A percentile compares a stretch with the other conserved stretches of the same genome.
Evolutionary conservation across 495 filamentous ascomycete species (phyloP).

Genomic region (Cercophora scortea): DNA sequence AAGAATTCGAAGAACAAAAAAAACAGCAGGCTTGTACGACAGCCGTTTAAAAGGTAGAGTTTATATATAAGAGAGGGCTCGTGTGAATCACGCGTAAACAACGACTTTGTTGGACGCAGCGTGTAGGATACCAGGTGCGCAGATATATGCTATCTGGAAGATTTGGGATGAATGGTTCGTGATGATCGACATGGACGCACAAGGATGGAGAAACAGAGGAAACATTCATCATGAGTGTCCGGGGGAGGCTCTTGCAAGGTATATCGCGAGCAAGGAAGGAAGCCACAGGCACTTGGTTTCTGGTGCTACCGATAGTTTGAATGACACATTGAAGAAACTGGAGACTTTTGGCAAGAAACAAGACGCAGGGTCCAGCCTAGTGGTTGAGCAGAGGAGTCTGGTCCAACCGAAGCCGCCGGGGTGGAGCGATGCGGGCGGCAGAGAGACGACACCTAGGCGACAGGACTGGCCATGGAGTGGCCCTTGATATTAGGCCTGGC

Average conservation of each 20-base stretch:
- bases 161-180: too few species aligned
- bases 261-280: not conserved
- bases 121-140: too few species aligned
- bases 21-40: not conserved
- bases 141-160: too few species aligned
- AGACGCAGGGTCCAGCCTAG: slow-evolving; percentile 5
- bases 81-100: too few species aligned
- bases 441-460: not conserved
- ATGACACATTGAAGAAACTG: not conserved
- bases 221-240: not conserved
- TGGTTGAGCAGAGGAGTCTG: slow-evolving; percentile 1
- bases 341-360: not conserved
- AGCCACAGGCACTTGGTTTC: not conserved
- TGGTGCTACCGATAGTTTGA: not conserved
- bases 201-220: not conserved
- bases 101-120: too few species aligned
- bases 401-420: slow-evolving; percentile 5
- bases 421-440: not conserved
- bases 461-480: not conserved
- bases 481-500: not conserved
- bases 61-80: too few species aligned
- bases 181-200: not conserved
- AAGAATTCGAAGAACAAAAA: too few species aligned
- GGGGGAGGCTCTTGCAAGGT: not conserved
- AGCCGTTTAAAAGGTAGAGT: too few species aligned